Percentiles rank a stretch among this genome's conserved stretches.
Evolutionary conservation across 495 filamentous ascomycete genomes (phyloP).

Genomic region (Xylaria castorea): DNA sequence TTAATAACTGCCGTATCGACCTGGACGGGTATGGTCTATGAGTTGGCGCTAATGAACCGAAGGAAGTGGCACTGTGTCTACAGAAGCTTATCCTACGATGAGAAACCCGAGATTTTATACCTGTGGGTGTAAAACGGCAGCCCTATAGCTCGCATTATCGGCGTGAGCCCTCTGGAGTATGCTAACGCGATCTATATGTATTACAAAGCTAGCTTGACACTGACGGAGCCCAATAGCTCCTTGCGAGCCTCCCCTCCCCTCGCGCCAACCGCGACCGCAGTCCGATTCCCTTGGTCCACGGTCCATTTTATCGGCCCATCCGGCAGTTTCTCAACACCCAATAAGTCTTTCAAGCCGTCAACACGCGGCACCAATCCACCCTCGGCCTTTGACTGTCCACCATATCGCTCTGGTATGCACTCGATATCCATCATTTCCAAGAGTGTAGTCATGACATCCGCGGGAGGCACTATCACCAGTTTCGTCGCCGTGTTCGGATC

Average conservation of each 20-base stretch:
- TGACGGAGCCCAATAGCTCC: neutral
- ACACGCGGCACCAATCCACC: neutral
- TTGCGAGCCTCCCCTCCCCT: conserved; percentile 8
- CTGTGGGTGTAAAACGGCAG: neutral
- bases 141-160: neutral
- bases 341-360: conserved; percentile 6
- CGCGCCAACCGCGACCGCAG: conserved; percentile 17
- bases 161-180: neutral
- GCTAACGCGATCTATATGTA: neutral
- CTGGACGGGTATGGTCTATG: neutral
- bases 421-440: conserved; percentile 16
- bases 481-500: conserved; percentile 17
- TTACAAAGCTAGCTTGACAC: neutral
- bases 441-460: conserved; percentile 17
- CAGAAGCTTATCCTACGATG: neutral
- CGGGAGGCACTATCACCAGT: conserved; percentile 4
- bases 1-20: neutral
- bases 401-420: conserved; percentile 19
- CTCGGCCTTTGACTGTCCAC: conserved; percentile 8
- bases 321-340: conserved; percentile 12
- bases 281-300: conserved; percentile 6
- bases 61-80: neutral
- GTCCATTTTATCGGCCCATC: conserved; percentile 22
- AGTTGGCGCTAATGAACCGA: neutral
- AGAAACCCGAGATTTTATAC: neutral